phyloP scores from a whole-genome alignment of 768 basidiomycete genomes.

The Phylloporus sp. region DNA sequence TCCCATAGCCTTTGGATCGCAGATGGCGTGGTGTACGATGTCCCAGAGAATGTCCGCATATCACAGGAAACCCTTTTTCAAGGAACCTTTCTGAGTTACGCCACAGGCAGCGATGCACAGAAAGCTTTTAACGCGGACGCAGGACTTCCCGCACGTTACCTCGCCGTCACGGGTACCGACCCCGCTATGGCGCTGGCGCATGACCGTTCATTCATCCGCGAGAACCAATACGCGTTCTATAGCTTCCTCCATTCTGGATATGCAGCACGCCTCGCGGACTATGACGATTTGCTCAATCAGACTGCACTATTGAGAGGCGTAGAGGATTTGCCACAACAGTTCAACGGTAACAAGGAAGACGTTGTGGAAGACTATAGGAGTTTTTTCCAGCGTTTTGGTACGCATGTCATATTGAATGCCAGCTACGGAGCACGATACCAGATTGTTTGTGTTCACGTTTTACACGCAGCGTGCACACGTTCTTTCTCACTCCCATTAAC shows the following conservation, averaged over 20 bases:
- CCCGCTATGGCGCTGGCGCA: neutral
- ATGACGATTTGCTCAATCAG: conserved; percentile 2
- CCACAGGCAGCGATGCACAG: neutral
- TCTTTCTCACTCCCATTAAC: too few species aligned
- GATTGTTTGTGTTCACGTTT: neutral
- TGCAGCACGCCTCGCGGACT: neutral
- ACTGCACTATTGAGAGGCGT: neutral
- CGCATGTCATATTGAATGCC: conserved; percentile 1
- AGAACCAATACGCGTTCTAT: conserved; percentile 3
- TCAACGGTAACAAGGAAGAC: neutral
- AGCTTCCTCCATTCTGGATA: neutral
- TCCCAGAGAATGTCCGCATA: neutral
- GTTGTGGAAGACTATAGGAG: neutral
- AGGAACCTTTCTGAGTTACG: neutral
- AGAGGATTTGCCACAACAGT: neutral
- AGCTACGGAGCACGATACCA: conserved; percentile 4
- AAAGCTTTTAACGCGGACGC: neutral
- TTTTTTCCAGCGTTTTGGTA: conserved; percentile 1
- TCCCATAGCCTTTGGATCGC: neutral
- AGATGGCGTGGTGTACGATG: neutral
- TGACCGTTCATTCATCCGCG: neutral
- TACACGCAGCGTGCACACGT: neutral
- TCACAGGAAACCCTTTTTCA: neutral
- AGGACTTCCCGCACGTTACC: neutral
- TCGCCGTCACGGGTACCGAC: conserved; percentile 4